These are phyloP conservation scores for Nicotiana paniculata DNA, from an alignment of 257 asterid genomes.

Conservation along the genomic window DNA sequence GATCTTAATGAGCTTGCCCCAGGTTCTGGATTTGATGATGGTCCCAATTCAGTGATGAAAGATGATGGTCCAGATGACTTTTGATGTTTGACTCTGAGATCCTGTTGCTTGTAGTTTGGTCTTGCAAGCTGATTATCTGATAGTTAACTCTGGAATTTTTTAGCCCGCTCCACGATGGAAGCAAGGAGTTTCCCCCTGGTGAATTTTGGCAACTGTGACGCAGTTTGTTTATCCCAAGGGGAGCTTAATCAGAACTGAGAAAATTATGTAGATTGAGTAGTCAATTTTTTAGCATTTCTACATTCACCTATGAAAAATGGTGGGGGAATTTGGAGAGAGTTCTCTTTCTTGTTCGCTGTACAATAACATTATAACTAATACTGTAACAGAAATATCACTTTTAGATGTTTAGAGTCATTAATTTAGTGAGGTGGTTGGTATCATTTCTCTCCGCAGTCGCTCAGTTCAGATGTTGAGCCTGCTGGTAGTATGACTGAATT, in stretches of 20 bases:
- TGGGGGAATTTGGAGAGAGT: constrained; percentile 24
- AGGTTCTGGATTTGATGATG: constrained; percentile 76
- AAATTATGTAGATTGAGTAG: constrained; percentile 49
- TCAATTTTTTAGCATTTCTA: constrained; percentile 38
- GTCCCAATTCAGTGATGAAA: constrained; percentile 42
- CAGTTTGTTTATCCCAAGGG: constrained; percentile 43
- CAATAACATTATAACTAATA: constrained; percentile 37
- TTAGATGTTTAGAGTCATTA: constrained; percentile 13
- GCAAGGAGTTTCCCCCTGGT: constrained; percentile 38
- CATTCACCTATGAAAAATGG: constrained; percentile 29
- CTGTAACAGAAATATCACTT: constrained; percentile 32
- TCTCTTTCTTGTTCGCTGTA: constrained; percentile 44
- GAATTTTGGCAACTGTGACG: constrained; percentile 27
- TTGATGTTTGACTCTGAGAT: constrained; percentile 19
- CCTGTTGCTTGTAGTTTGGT: constrained; percentile 15
- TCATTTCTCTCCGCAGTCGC: not conserved
- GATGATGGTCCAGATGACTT: constrained; percentile 42
- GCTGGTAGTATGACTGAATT: not conserved
- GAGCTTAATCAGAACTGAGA: constrained; percentile 32
- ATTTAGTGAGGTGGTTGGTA: not conserved
- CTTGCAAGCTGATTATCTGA: constrained; percentile 41
- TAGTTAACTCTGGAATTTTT: constrained; percentile 26
- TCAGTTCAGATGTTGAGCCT: not conserved
- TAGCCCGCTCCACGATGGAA: constrained; percentile 35
- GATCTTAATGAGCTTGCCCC: constrained; percentile 93